Evolutionary conservation across 257 asterid genomes (phyloP), one percentile per base, ranked within the genome.

Genomic region (Asclepias syriaca): DNA sequence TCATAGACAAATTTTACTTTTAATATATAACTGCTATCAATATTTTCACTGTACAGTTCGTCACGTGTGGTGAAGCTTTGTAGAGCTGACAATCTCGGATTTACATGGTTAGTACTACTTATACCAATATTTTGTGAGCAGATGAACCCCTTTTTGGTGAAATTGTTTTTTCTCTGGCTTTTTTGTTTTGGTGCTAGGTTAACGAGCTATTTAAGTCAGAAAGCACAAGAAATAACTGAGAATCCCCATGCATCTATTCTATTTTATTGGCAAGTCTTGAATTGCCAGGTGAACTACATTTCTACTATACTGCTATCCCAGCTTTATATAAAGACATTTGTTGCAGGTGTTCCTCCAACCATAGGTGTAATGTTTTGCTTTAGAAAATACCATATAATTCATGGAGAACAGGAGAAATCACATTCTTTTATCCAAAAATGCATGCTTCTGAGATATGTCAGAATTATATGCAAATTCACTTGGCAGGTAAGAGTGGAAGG

Each of bases 401-500:
- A 10, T 18, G 7, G 69, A 34, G 15, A 16, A n/a, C 48, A 32
- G 66, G 46, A 61, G 66, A 14, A 53, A 54, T 29, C 37, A 18
- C 22, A 34, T 39, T 61, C 6, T 34, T 59, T 59, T 24, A 29
- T 13, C 32, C 12, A 3, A 13, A 14, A 60, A 4, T 77, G 51
- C 54, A 16, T 66, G 51, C 53, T 63, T 68, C 64, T 72, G 24
- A 32, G 58, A 29, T 40, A 40, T 65, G 79, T 65, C 27, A 76
- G 66, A 39, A 56, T 46, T 56, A 53, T 48, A 2, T 22, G 6
- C 65, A 40, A 2, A 6, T 74, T 69, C 79, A 73, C 49, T 79
- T 54, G 72, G 74, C 80, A 89, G 97, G 90, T 91, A 72, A 87
- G 97, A 82, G 79, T 91, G 63, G 97, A 91, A 81, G 97, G 97